These are phyloP conservation scores for Decorospora gaudefroyi DNA, from an alignment of 2,329 filamentous ascomycete species.

Conservation along the genomic window DNA sequence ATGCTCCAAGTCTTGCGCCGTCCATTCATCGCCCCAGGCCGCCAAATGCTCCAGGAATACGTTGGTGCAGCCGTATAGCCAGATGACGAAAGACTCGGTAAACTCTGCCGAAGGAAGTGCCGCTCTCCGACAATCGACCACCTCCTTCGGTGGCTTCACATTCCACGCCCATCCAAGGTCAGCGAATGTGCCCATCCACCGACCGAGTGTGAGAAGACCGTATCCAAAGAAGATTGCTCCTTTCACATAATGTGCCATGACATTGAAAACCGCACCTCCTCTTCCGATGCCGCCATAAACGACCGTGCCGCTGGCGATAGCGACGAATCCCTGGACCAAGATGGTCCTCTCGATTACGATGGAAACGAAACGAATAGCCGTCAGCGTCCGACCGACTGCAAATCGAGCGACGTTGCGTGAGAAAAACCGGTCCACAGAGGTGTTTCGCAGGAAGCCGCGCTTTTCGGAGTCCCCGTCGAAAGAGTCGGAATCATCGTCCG, in stretches of 20 bases:
- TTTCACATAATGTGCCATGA: constrained; percentile 91
- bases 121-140: constrained; percentile 65
- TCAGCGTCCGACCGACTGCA: constrained; percentile 61
- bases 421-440: constrained; percentile 57
- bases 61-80: constrained; percentile 85
- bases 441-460: constrained; percentile 53
- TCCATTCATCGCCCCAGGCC: constrained; percentile 72
- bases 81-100: constrained; percentile 86
- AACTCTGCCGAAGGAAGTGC: constrained; percentile 79
- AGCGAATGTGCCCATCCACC: constrained; percentile 88
- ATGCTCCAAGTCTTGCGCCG: constrained; percentile 82
- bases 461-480: constrained; percentile 55
- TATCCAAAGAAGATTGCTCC: constrained; percentile 95
- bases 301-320: constrained; percentile 71
- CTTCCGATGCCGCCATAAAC: constrained; percentile 83
- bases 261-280: constrained; percentile 72
- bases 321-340: constrained; percentile 75
- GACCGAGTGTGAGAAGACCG: constrained; percentile 80
- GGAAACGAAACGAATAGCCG: constrained; percentile 64
- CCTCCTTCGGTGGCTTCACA: constrained; percentile 64
- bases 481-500: constrained; percentile 51
- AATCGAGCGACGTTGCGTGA: constrained; percentile 60
- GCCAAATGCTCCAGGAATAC: constrained; percentile 90
- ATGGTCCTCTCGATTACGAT: constrained; percentile 75
- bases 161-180: constrained; percentile 98